Base-by-base conservation (phyloP, 2,329 filamentous ascomycete species). In the Diplodia corticola region DNA sequence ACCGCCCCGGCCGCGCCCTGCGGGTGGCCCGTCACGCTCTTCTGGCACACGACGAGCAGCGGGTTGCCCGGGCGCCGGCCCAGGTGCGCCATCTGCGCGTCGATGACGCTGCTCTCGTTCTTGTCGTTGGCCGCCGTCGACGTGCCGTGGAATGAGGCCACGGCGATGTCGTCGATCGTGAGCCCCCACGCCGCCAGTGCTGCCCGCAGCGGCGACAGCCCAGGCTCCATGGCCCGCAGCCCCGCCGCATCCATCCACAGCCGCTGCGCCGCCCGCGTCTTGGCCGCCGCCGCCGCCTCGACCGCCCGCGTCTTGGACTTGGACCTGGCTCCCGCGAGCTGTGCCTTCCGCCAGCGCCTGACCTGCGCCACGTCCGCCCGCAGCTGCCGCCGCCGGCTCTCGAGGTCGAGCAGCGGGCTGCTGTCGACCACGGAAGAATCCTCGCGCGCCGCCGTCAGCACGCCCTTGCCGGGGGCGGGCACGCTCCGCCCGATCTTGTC, bases 141-240 rank as follows among this genome's bases (percentile, higher is more conserved):
- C 3, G 79, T 81, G 15, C 78, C 79, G 67, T 81, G 79, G 12
- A 81, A 69, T 0, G 74, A 78, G 1, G 73, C 77, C 5, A 81
- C 72, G 10, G 68, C 67, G n/a, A 81, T 68, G 63, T 81, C 79
- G 67, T 81, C 76, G 33, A 79, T 69, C 0, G 73, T 74, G 0
- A 81, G 68, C 17, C 74, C 73, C 76, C 77, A 80, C 3, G 71
- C 70, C 0, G 77, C 75, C 0, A 81, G 71, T 0, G 77, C 73
- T 5, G 70, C 76, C 2, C 74, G 71, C 13, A 81, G 57, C 0
- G 78, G 77, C 5, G 78, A 73, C 17, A 80, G 71, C 13, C 64
- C 48, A 6, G 67, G 48, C 22, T 70, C n/a, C n/a, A n/a, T n/a
- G n/a, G n/a, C 67, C 69, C 72, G 70, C 4, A 70, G 69, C 67